Conservation (phyloP, 805 yeast genomes). For the Ogataea trehalophila region DNA sequence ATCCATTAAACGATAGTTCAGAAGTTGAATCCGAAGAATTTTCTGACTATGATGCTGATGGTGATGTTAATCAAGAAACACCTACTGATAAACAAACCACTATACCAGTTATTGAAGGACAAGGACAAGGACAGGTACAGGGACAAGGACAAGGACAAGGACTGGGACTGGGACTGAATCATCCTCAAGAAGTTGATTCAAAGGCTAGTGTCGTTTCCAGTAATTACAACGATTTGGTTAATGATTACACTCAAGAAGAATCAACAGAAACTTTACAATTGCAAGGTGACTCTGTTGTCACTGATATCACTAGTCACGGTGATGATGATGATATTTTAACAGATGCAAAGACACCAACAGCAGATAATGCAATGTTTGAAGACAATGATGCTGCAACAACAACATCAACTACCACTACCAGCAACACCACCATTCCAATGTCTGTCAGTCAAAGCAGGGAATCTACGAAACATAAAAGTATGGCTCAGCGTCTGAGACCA, state of each 20-base stretch:
- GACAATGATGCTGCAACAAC: neutral
- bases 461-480: conserved; percentile 17
- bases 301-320: conserved; percentile 8
- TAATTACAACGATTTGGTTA: conserved; percentile 9
- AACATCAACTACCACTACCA: neutral
- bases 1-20: neutral
- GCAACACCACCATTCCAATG: neutral
- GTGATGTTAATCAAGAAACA: neutral
- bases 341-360: conserved; percentile 1
- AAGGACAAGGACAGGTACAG: neutral
- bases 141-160: no score
- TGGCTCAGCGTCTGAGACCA: conserved; percentile 47
- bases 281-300: conserved; percentile 7
- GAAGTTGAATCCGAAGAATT: neutral
- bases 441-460: neutral
- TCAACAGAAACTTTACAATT: conserved; percentile 3
- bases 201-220: conserved; percentile 11
- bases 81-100: neutral
- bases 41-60: neutral
- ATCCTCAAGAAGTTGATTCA: neutral
- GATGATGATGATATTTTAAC: conserved; percentile 3
- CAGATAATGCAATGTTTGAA: neutral
- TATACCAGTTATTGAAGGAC: neutral
- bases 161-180: neutral
- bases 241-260: conserved; percentile 5